Percentiles rank a stretch among this genome's conserved stretches.
These are phyloP conservation scores for Beauveria rudraprayagi DNA, from an alignment of 2,329 filamentous ascomycete genomes.

Conservation along the genomic window DNA sequence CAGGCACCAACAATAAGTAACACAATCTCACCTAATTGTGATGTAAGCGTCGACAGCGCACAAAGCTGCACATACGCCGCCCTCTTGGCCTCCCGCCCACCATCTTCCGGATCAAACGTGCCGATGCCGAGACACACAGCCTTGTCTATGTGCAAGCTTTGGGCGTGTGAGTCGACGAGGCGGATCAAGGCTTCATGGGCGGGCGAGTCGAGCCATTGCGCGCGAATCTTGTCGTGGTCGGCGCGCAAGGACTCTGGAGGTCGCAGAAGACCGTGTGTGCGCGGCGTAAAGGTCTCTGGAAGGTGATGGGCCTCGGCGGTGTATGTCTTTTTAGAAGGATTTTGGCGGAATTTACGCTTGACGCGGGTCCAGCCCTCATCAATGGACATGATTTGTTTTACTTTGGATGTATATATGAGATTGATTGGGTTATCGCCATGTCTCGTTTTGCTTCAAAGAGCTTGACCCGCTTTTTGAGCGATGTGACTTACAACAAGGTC, in stretches of 20 bases:
- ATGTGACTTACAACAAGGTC: not conserved
- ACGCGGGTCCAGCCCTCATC: not conserved
- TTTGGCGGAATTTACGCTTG: not conserved
- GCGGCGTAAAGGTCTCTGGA: conserved; percentile 10
- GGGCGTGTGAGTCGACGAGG: conserved; percentile 22
- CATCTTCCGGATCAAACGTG: conserved; percentile 43
- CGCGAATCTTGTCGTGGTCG: conserved; percentile 22
- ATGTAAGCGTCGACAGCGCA: conserved; percentile 42
- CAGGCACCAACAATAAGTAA: not conserved
- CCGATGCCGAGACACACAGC: conserved; percentile 50
- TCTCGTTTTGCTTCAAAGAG: not conserved
- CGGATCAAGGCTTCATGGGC: conserved; percentile 25
- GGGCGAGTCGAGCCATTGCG: conserved; percentile 21
- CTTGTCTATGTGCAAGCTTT: conserved; percentile 21
- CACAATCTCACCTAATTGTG: conserved; percentile 30
- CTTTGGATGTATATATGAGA: not conserved
- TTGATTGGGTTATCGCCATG: not conserved
- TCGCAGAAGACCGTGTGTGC: conserved; percentile 13
- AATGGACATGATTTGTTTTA: not conserved
- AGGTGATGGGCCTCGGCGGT: not conserved
- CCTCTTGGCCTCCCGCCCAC: conserved; percentile 35
- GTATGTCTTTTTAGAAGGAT: not conserved
- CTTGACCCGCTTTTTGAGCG: not conserved
- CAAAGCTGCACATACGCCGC: conserved; percentile 44
- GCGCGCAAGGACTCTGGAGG: conserved; percentile 21